Percentiles rank a stretch among this genome's conserved stretches.
Conservation (phyloP, 73 alveolate species). For the Paramecium pentaurelia region DNA sequence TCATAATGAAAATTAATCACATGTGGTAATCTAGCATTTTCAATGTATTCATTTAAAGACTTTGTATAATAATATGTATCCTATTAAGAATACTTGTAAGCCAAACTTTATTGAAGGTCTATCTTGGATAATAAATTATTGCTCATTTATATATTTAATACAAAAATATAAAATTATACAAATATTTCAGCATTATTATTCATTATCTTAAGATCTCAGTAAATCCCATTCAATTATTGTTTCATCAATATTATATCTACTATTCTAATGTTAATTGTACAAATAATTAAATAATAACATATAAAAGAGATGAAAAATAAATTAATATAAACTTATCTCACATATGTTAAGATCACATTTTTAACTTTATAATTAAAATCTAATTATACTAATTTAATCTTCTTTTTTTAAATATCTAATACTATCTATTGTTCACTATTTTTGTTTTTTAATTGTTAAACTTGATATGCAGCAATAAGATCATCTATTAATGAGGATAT, state of each 20-base stretch:
- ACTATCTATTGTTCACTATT: too few relatives aligned
- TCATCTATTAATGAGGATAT: too few relatives aligned
- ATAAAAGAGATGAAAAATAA: too few relatives aligned
- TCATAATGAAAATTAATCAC: background rate
- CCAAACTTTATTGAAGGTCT: background rate
- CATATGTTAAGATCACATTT: too few relatives aligned
- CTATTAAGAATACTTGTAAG: background rate
- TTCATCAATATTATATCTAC: constrained; percentile 12
- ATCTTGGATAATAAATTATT: background rate
- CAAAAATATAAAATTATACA: background rate
- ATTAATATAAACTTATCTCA: too few relatives aligned
- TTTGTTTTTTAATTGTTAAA: too few relatives aligned
- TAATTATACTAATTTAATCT: too few relatives aligned
- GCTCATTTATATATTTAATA: background rate
- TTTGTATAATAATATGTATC: background rate
- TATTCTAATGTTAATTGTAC: background rate
- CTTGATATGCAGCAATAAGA: too few relatives aligned
- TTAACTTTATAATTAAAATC: too few relatives aligned
- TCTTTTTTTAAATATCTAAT: too few relatives aligned
- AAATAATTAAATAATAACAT: background rate
- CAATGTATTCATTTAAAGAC: background rate
- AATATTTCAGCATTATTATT: background rate
- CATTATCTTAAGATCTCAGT: background rate
- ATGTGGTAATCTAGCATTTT: background rate
- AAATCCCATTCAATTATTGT: constrained; percentile 47